Percentiles rank a stretch among this genome's conserved stretches.
phyloP scores from a whole-genome alignment of 1,139 yeast genomes.

The Blastobotrys ciferrii region DNA sequence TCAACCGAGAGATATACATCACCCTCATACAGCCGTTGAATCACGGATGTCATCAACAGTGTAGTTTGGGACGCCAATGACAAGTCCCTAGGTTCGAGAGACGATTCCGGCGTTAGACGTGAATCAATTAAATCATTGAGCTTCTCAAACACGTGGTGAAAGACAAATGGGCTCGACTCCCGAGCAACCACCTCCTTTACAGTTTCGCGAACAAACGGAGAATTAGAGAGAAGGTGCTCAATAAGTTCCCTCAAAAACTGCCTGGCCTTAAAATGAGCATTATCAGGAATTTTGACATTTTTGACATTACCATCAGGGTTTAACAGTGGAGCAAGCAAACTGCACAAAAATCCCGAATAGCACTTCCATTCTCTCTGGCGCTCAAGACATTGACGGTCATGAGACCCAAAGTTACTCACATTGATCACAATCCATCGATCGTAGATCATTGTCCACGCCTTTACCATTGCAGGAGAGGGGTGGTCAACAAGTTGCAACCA shows the following conservation, averaged over 20 bases:
- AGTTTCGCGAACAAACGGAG: conserved; percentile 42
- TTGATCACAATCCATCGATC: conserved; percentile 50
- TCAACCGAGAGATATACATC: conserved; percentile 44
- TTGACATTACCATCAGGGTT: conserved; percentile 26
- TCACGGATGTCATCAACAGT: conserved; percentile 41
- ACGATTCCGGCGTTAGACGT: conserved; percentile 23
- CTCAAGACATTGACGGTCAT: conserved; percentile 6
- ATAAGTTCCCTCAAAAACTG: conserved; percentile 29
- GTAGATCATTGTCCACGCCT: conserved; percentile 57
- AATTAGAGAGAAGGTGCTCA: conserved; percentile 25
- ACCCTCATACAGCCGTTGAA: conserved; percentile 42
- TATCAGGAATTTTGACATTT: conserved; percentile 24
- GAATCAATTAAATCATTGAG: conserved; percentile 31
- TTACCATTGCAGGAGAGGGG: conserved; percentile 60
- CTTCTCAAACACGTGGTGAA: conserved; percentile 39
- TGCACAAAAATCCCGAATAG: conserved; percentile 48
- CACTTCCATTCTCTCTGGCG: conserved; percentile 31
- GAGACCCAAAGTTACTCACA: conserved; percentile 15
- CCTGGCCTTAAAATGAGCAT: conserved; percentile 28
- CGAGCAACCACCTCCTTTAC: conserved; percentile 48
- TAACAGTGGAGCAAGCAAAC: conserved; percentile 36
- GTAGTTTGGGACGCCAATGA: conserved; percentile 44
- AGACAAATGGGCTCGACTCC: conserved; percentile 46
- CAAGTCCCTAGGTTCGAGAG: conserved; percentile 29
- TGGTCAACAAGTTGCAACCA: conserved; percentile 51